Conservation (phyloP, 495 filamentous ascomycete genomes). For the Rusavskia elegans region DNA sequence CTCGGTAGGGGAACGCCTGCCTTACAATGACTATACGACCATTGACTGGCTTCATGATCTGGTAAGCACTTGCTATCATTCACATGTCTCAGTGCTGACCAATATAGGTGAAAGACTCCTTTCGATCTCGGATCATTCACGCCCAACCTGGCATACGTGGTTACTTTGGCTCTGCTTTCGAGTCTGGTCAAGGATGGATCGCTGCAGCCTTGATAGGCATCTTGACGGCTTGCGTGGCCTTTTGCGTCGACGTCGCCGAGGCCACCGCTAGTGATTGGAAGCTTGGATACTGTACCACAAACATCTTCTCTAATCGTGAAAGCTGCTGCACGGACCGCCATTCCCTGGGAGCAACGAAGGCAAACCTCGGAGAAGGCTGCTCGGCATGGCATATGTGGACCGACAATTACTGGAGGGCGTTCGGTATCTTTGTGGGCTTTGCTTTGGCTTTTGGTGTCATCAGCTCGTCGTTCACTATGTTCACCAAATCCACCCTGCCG, state of each 20-base stretch:
- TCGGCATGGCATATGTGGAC: constrained; percentile 29
- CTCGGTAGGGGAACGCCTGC: constrained; percentile 35
- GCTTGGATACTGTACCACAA: constrained; percentile 32
- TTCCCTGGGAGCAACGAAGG: constrained; percentile 11
- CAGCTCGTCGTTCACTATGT: constrained; percentile 33
- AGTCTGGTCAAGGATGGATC: constrained; percentile 33
- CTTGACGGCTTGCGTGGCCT: constrained; percentile 38
- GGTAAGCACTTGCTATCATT: constrained; percentile 10
- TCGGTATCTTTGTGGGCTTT: constrained; percentile 33
- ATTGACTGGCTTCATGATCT: constrained; percentile 46
- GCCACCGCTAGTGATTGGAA: constrained; percentile 40
- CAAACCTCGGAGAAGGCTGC: constrained; percentile 20
- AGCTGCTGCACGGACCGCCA: constrained; percentile 27
- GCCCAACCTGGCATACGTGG: constrained; percentile 22
- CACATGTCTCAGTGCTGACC: neutral
- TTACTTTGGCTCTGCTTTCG: constrained; percentile 18
- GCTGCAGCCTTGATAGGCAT: constrained; percentile 35
- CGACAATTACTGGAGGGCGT: constrained; percentile 19
- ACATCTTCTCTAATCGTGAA: constrained; percentile 29
- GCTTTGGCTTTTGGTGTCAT: constrained; percentile 33
- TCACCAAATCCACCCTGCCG: constrained; percentile 33
- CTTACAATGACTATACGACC: constrained; percentile 42
- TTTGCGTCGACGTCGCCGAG: constrained; percentile 35
- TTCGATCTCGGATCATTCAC: constrained; percentile 28
- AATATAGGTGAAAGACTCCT: constrained; percentile 38